Evolutionary conservation across 2,329 filamentous ascomycete genomes (phyloP).

Genomic region (Penicillium sp.): DNA sequence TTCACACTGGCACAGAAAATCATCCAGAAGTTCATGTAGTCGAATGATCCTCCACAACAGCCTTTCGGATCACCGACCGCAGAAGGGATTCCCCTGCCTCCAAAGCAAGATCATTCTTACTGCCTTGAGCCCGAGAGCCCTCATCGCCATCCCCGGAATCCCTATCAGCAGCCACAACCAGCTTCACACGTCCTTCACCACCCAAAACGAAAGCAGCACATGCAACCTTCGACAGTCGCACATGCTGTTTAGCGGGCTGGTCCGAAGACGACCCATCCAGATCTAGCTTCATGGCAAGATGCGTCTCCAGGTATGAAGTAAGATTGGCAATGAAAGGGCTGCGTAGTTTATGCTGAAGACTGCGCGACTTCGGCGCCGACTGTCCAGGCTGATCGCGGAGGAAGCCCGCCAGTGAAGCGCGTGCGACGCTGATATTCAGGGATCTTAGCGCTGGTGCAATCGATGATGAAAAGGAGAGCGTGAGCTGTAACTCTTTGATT

Average conservation of each 20-base stretch:
- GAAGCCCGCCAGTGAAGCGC: slow-evolving; percentile 27
- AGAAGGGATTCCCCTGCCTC: slow-evolving; percentile 37
- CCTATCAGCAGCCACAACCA: slow-evolving; percentile 31
- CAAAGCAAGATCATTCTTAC: slow-evolving; percentile 19
- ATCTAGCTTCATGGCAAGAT: slow-evolving; percentile 44
- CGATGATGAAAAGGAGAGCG: slow-evolving; percentile 38
- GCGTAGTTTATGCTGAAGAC: slow-evolving; percentile 13
- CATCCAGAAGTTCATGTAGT: slow-evolving; percentile 14
- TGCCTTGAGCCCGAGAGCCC: slow-evolving; percentile 8
- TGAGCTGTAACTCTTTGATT: slow-evolving; percentile 43
- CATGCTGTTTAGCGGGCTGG: slow-evolving; percentile 23
- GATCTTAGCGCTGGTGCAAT: slow-evolving; percentile 37
- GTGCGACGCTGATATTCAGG: slow-evolving; percentile 38
- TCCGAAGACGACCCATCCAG: slow-evolving; percentile 22
- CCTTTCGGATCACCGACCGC: slow-evolving; percentile 32
- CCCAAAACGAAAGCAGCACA: slow-evolving; percentile 43
- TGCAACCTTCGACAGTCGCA: slow-evolving; percentile 39
- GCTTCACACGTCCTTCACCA: slow-evolving; percentile 41
- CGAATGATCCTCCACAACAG: slow-evolving; percentile 23
- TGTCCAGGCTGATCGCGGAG: slow-evolving; percentile 8
- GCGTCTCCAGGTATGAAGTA: slow-evolving; percentile 37
- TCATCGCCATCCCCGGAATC: slow-evolving; percentile 17
- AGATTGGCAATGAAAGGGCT: slow-evolving; percentile 26
- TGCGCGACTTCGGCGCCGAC: slow-evolving; percentile 4
- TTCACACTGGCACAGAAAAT: background rate